These are phyloP conservation scores for Onygenales sp. DNA, from an alignment of 2,329 filamentous ascomycete species.

Conservation along the genomic window DNA sequence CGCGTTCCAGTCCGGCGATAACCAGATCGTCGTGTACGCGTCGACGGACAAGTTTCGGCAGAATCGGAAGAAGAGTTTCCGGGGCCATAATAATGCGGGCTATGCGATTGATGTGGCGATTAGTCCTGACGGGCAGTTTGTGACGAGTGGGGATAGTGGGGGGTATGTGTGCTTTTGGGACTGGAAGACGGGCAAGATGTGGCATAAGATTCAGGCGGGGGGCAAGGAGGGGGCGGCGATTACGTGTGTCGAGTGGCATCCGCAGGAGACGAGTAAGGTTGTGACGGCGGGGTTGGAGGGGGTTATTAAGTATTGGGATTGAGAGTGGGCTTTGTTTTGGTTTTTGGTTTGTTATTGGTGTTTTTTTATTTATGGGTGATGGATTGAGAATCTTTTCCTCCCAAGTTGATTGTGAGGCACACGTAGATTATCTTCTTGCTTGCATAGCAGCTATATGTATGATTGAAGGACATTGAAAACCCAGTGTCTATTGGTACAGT, in stretches of 20 bases:
- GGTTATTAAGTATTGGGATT: conserved; percentile 89
- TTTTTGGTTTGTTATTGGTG: not conserved
- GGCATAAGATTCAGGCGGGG: conserved; percentile 78
- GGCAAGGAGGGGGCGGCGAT: conserved; percentile 62
- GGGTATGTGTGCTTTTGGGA: conserved; percentile 97
- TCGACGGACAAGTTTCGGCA: conserved; percentile 93
- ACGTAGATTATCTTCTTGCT: too few relatives aligned
- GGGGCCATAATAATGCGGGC: conserved; percentile 91
- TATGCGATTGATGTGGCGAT: conserved; percentile 85
- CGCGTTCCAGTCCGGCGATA: conserved; percentile 86
- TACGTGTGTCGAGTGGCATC: conserved; percentile 88
- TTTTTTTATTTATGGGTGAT: not conserved
- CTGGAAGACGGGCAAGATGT: conserved; percentile 99
- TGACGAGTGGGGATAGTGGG: conserved; percentile 75
- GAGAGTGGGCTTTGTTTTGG: conserved; percentile 15
- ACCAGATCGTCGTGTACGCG: conserved; percentile 93
- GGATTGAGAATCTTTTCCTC: not conserved
- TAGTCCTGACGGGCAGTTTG: conserved; percentile 83
- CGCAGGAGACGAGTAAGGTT: conserved; percentile 93
- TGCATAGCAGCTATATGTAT: too few relatives aligned
- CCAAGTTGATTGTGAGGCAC: too few relatives aligned
- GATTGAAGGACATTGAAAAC: too few relatives aligned
- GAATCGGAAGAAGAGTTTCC: conserved; percentile 93
- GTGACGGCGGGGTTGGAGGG: conserved; percentile 85
- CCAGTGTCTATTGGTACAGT: too few relatives aligned